A percentile compares a stretch with the other conserved stretches of the same genome.
phyloP scores from a whole-genome alignment of 1,284 basidiomycete species.

The Mycena sp. region DNA sequence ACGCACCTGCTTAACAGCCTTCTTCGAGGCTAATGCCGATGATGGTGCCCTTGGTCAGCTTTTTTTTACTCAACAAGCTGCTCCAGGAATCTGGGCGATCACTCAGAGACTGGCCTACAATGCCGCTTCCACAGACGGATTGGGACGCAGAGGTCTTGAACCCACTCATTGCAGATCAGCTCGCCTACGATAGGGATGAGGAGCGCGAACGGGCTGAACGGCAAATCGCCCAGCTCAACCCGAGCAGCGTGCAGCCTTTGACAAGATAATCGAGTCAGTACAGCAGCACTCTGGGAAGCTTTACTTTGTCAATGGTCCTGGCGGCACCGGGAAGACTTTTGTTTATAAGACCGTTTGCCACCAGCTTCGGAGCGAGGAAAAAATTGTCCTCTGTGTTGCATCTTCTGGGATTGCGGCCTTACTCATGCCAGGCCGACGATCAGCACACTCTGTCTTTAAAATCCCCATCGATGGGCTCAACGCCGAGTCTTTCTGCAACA shows the following conservation, averaged over 20 bases:
- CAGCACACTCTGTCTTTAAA: conserved; percentile 44
- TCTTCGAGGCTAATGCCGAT: conserved; percentile 47
- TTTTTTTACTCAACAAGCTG: conserved; percentile 44
- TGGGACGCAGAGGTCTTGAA: conserved; percentile 39
- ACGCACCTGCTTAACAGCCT: conserved; percentile 44
- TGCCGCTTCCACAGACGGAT: conserved; percentile 39
- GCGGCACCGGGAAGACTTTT: conserved; percentile 53
- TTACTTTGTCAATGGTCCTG: conserved; percentile 51
- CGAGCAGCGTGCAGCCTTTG: conserved; percentile 41
- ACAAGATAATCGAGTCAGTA: conserved; percentile 40
- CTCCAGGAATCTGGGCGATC: conserved; percentile 37
- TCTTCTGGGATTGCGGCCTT: conserved; percentile 49
- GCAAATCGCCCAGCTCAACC: conserved; percentile 33
- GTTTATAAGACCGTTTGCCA: conserved; percentile 43
- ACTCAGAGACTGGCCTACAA: conserved; percentile 31
- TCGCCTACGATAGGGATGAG: conserved; percentile 31
- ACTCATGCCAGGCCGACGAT: conserved; percentile 41
- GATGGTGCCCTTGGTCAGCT: conserved; percentile 32
- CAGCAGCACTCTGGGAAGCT: not conserved
- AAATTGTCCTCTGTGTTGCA: conserved; percentile 48
- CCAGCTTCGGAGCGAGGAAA: conserved; percentile 26
- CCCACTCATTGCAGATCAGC: conserved; percentile 42
- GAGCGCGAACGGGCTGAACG: conserved; percentile 19
- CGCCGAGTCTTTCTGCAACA: conserved; percentile 35
- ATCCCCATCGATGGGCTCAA: conserved; percentile 40